A percentile compares a stretch with the other conserved stretches of the same genome.
phyloP scores from a whole-genome alignment of 345 rosid species.

The Draba incana region DNA sequence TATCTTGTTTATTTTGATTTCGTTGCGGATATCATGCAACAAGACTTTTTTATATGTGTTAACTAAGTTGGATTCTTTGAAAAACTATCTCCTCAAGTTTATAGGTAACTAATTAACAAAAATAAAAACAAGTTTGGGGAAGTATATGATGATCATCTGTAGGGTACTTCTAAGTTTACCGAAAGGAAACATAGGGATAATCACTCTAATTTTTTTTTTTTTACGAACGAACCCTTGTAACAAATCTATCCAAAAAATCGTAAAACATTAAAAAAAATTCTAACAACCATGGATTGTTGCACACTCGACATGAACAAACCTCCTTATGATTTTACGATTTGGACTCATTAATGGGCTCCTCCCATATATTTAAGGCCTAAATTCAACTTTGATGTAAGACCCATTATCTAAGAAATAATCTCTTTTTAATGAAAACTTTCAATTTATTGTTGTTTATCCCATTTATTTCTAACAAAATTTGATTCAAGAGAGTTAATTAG shows the following conservation, averaged over 20 bases:
- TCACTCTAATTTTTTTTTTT: neutral
- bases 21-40: conserved; percentile 26
- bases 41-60: conserved; percentile 9
- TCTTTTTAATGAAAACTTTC: no score
- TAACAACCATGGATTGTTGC: neutral
- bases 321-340: neutral
- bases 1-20: conserved; percentile 9
- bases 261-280: no score
- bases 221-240: neutral
- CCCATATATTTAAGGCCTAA: neutral
- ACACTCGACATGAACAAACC: neutral
- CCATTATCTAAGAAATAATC: neutral
- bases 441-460: no score
- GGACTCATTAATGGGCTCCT: neutral
- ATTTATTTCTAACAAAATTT: neutral
- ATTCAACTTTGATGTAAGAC: neutral
- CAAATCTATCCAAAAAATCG: neutral
- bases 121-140: neutral
- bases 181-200: neutral
- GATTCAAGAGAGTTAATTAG: no score
- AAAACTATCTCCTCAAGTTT: conserved; percentile 27
- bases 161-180: neutral
- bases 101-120: conserved; percentile 31
- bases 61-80: conserved; percentile 23
- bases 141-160: neutral